Percentiles rank a stretch among this genome's conserved stretches.
Conservation (phyloP, 805 yeast species). For the Candida dajiaensis region DNA sequence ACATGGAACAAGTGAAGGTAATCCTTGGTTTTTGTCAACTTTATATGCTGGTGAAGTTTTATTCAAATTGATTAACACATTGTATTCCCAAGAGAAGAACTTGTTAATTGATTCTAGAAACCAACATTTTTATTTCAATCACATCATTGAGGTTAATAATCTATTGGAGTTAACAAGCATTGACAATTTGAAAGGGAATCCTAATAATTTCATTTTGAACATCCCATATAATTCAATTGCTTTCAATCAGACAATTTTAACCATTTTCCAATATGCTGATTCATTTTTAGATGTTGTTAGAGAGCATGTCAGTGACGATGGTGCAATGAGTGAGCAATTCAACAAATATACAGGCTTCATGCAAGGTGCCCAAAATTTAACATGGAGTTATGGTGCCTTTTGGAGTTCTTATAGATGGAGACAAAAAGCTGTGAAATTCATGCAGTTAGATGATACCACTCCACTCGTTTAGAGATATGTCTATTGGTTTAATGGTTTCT, state of each 20-base stretch:
- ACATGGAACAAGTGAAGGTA: constrained; percentile 63
- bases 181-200: not conserved
- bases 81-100: constrained; percentile 34
- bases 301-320: constrained; percentile 56
- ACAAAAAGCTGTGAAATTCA: constrained; percentile 29
- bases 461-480: not conserved
- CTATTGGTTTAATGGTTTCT: too few species aligned
- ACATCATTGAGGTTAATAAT: constrained; percentile 16
- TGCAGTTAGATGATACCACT: not conserved
- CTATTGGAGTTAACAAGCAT: not conserved
- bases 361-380: constrained; percentile 82
- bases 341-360: constrained; percentile 73
- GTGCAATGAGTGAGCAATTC: constrained; percentile 85
- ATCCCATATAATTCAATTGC: constrained; percentile 31
- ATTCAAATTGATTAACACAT: constrained; percentile 46
- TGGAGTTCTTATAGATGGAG: constrained; percentile 69
- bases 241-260: constrained; percentile 39
- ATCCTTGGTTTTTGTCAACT: constrained; percentile 89
- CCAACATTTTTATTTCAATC: constrained; percentile 28
- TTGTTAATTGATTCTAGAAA: constrained; percentile 32
- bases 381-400: constrained; percentile 86
- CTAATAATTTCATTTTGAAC: constrained; percentile 6
- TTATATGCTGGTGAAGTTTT: constrained; percentile 62
- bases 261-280: constrained; percentile 54
- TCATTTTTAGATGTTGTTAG: constrained; percentile 56